Evolutionary conservation across 306 rosid species (phyloP).

Genomic region (Hippophae gyantsensis): DNA sequence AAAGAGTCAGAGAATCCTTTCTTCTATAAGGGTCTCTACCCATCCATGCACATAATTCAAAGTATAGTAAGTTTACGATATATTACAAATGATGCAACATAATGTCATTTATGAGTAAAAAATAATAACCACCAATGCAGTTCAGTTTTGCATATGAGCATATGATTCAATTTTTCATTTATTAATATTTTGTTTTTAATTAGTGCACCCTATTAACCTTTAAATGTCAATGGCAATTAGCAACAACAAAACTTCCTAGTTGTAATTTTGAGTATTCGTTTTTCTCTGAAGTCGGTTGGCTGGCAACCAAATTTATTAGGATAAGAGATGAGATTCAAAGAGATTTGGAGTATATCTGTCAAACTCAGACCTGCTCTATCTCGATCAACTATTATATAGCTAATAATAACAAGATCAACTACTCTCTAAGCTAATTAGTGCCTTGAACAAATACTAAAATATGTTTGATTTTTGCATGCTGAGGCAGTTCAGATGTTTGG

Average conservation of each 20-base stretch:
- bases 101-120: no score
- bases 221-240: not conserved
- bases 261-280: not conserved
- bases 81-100: no score
- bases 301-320: conserved; percentile 37
- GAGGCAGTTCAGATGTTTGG: conserved; percentile 4
- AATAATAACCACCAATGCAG: no score
- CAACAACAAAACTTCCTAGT: not conserved
- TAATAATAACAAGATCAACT: conserved; percentile 10
- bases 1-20: no score
- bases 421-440: conserved; percentile 13
- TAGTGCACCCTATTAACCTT: not conserved
- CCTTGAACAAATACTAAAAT: conserved; percentile 8
- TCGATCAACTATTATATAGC: not conserved
- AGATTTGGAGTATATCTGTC: conserved; percentile 10
- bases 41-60: no score
- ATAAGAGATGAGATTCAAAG: not conserved
- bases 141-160: no score
- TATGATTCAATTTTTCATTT: no score
- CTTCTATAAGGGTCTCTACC: no score
- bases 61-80: no score
- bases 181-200: no score
- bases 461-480: not conserved
- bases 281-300: conserved; percentile 29
- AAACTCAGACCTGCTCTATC: conserved; percentile 34